Evolutionary conservation across 176 grass and related monocot genomes (phyloP).

Genomic region (Oryza meyeriana): DNA sequence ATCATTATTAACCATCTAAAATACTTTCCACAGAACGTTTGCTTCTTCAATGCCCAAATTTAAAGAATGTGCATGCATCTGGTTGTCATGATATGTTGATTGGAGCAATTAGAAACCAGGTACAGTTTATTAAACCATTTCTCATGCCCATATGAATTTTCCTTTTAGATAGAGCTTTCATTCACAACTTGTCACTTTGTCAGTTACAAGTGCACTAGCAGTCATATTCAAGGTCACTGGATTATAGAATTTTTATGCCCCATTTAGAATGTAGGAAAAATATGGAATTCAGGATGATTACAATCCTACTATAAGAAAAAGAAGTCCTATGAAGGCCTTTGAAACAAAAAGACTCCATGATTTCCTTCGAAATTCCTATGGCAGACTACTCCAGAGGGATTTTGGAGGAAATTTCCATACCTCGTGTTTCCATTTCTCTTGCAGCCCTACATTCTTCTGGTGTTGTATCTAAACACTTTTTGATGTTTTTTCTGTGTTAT

Average conservation of each 20-base stretch:
- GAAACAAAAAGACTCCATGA: not conserved
- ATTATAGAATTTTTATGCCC: not conserved
- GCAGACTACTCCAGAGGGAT: not conserved
- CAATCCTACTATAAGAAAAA: not conserved
- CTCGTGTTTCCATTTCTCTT: not conserved
- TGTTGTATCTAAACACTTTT: not conserved
- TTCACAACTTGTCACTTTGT: not conserved
- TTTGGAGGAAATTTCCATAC: not conserved
- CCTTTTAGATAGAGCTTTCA: not conserved
- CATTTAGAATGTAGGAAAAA: not conserved
- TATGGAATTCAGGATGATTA: not conserved
- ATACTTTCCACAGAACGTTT: slow-evolving; percentile 65
- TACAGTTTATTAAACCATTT: slow-evolving; percentile 34
- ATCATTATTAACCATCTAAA: not conserved
- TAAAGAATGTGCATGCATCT: slow-evolving; percentile 83
- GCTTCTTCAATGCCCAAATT: slow-evolving; percentile 85
- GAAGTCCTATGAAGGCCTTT: not conserved
- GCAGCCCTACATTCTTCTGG: not conserved
- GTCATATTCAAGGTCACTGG: not conserved
- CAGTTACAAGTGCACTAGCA: not conserved
- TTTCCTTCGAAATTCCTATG: not conserved
- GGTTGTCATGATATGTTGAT: slow-evolving; percentile 92
- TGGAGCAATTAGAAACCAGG: slow-evolving; percentile 95
- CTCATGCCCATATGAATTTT: not conserved
- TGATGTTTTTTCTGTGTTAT: not conserved